Evolutionary conservation across 2,329 filamentous ascomycete genomes (phyloP).

Genomic region (Juglanconis juglandina): DNA sequence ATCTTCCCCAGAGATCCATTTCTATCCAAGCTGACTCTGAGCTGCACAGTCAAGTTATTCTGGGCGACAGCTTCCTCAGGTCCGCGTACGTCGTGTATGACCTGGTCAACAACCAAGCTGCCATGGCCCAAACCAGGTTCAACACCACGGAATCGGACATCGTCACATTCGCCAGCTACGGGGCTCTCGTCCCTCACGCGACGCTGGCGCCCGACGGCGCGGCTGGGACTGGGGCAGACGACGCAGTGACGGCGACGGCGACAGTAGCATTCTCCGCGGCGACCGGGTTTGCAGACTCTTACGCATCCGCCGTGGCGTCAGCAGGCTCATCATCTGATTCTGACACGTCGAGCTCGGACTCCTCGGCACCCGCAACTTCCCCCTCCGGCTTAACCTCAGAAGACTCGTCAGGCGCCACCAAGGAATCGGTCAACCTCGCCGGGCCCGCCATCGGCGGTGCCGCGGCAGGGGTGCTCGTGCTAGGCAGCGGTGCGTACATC

Average conservation of each 20-base stretch:
- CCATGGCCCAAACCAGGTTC: slow-evolving; percentile 51
- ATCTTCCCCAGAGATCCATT: background rate
- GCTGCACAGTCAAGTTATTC: slow-evolving; percentile 19
- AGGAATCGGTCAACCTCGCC: background rate
- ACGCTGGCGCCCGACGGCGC: slow-evolving; percentile 36
- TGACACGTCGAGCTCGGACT: background rate
- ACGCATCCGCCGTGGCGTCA: background rate
- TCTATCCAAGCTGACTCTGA: background rate
- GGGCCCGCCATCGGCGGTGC: background rate
- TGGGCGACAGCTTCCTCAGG: slow-evolving; percentile 53
- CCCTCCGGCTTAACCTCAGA: too few relatives aligned
- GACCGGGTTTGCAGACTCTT: background rate
- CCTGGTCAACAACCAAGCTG: slow-evolving; percentile 48
- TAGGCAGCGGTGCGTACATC: background rate
- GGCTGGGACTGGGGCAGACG: background rate
- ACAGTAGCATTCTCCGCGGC: background rate
- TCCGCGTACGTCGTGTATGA: slow-evolving; percentile 55
- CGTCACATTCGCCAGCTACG: slow-evolving; percentile 46
- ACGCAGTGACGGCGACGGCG: background rate
- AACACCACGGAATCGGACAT: slow-evolving; percentile 48
- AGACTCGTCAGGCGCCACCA: background rate
- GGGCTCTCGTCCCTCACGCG: slow-evolving; percentile 48
- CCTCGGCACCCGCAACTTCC: background rate
- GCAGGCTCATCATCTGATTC: background rate
- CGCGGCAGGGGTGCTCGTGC: background rate